phyloP scores from a whole-genome alignment of 2,329 filamentous ascomycete species.

The Penicillium brasilianum region DNA sequence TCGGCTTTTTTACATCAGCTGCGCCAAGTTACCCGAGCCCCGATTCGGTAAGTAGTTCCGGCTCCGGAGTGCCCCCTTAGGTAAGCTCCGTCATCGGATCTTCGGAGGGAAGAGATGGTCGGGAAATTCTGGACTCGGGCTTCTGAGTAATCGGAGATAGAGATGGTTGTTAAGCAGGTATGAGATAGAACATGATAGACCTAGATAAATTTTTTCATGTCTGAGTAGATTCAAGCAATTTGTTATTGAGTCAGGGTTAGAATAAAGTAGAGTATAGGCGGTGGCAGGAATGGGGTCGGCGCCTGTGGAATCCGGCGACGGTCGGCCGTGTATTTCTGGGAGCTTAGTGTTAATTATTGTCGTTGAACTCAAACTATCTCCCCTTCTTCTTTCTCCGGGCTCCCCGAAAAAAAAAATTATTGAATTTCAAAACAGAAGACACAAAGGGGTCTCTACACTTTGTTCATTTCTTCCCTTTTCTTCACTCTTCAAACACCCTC shows the following conservation, averaged over 20 bases:
- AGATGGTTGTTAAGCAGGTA: not conserved
- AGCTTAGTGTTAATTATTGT: not conserved
- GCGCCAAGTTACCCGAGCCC: not conserved
- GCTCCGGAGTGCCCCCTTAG: constrained; percentile 12
- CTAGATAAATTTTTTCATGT: not conserved
- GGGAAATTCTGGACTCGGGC: constrained; percentile 3
- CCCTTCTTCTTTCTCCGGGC: constrained; percentile 13
- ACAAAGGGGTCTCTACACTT: not conserved
- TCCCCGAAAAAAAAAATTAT: constrained; percentile 15
- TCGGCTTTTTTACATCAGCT: not conserved
- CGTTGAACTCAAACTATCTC: constrained; percentile 6
- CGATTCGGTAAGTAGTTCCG: constrained; percentile 9
- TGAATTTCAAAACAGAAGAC: no score
- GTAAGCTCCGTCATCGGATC: constrained; percentile 31
- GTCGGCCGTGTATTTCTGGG: constrained; percentile 19
- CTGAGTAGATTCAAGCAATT: no score
- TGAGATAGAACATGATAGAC: not conserved
- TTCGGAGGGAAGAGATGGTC: constrained; percentile 2
- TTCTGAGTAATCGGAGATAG: constrained; percentile 19
- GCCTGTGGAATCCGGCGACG: constrained; percentile 23
- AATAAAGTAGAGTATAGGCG: not conserved
- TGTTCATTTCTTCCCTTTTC: not conserved
- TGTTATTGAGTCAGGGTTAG: not conserved
- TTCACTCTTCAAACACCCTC: not conserved
- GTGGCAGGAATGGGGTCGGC: constrained; percentile 13